These are phyloP conservation scores for Paracoccidioides brasiliensis DNA, from an alignment of 2,329 filamentous ascomycete species.

Conservation along the genomic window DNA sequence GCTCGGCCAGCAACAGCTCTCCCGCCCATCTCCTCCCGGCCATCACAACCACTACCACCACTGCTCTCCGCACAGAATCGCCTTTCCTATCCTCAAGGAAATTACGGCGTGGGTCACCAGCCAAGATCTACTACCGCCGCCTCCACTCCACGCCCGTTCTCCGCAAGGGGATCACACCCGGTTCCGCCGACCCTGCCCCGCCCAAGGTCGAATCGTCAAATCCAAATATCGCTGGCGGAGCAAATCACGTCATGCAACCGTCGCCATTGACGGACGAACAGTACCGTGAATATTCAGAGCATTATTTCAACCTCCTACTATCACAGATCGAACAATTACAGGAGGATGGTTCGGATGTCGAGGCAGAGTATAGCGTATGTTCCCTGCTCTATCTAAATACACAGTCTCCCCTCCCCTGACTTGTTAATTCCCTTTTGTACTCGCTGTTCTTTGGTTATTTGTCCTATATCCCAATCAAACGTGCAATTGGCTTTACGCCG, in stretches of 20 bases:
- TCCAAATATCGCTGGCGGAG: slow-evolving; percentile 29
- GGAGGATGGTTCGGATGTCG: slow-evolving; percentile 56
- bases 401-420: too few relatives aligned
- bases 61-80: slow-evolving; percentile 5
- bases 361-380: slow-evolving; percentile 79
- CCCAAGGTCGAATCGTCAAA: slow-evolving; percentile 27
- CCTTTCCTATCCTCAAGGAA: background rate
- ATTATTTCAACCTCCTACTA: slow-evolving; percentile 52
- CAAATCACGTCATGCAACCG: slow-evolving; percentile 37
- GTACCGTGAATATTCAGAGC: slow-evolving; percentile 67
- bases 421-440: too few relatives aligned
- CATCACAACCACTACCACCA: slow-evolving; percentile 1
- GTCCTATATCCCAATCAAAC: background rate
- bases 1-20: slow-evolving; percentile 12
- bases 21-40: background rate
- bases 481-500: background rate
- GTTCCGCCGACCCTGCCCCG: slow-evolving; percentile 40
- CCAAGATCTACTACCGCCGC: background rate
- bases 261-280: slow-evolving; percentile 54
- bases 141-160: slow-evolving; percentile 24
- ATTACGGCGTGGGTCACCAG: background rate
- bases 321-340: slow-evolving; percentile 56
- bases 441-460: background rate
- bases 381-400: background rate
- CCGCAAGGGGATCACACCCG: slow-evolving; percentile 46